phyloP scores from a whole-genome alignment of 768 basidiomycete genomes.

The Chiua virens region DNA sequence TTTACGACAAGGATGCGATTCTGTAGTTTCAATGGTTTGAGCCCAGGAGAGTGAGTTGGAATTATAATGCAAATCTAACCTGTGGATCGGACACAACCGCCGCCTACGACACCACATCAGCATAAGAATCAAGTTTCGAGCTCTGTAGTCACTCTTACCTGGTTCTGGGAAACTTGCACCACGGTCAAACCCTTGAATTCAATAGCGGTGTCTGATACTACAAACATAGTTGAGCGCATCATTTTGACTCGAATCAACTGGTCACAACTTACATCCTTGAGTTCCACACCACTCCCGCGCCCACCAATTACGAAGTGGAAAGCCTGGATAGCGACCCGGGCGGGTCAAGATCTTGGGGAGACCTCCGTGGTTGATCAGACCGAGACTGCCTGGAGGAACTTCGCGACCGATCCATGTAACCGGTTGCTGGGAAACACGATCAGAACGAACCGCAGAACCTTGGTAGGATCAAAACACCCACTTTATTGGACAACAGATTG shows the following conservation, averaged over 20 bases:
- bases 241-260: background rate
- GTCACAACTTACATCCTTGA: conserved; percentile 53
- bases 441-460: background rate
- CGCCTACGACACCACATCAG: conserved; percentile 30
- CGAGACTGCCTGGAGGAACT: conserved; percentile 68
- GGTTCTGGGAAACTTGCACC: conserved; percentile 88
- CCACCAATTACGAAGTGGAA: conserved; percentile 84
- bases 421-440: conserved; percentile 40
- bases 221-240: background rate
- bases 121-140: background rate
- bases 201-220: conserved; percentile 81
- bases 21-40: conserved; percentile 18
- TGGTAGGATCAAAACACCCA: conserved; percentile 12
- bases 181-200: conserved; percentile 77
- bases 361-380: conserved; percentile 81
- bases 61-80: conserved; percentile 21
- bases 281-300: conserved; percentile 72
- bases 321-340: conserved; percentile 76
- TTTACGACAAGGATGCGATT: conserved; percentile 81
- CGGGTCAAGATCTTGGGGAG: conserved; percentile 71
- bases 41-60: background rate
- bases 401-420: conserved; percentile 71
- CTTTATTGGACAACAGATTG: conserved; percentile 65
- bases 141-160: conserved; percentile 36
- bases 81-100: conserved; percentile 78